Conservation (phyloP, 176 grass and related monocot species). For the Bothriochloa decipiens region DNA sequence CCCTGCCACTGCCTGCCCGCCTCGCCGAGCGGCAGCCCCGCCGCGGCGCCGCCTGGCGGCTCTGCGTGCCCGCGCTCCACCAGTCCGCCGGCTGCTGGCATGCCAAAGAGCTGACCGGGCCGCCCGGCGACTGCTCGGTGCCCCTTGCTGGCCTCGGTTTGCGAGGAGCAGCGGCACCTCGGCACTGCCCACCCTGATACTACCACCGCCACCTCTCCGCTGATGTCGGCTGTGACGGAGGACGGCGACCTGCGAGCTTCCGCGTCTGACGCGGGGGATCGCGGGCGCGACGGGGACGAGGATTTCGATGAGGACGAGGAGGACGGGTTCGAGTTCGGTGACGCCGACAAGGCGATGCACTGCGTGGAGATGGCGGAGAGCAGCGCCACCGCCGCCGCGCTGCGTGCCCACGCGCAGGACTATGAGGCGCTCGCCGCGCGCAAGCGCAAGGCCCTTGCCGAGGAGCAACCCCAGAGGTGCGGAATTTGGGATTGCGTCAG, state of each 20-base stretch:
- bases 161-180: background rate
- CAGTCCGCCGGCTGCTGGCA: too few species aligned
- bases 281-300: background rate
- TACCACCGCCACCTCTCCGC: background rate
- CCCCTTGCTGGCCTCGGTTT: too few species aligned
- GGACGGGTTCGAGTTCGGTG: slow-evolving; percentile 47
- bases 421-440: slow-evolving; percentile 62
- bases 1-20: too few species aligned
- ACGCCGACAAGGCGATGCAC: slow-evolving; percentile 47
- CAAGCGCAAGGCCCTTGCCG: slow-evolving; percentile 71
- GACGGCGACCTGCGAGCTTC: background rate
- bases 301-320: slow-evolving; percentile 34
- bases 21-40: too few species aligned
- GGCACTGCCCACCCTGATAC: background rate
- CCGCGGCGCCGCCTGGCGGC: too few species aligned
- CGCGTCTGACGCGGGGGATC: background rate
- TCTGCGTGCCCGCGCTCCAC: too few species aligned
- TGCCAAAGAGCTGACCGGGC: too few species aligned
- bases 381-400: background rate
- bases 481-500: too few species aligned
- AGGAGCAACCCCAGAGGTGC: slow-evolving; percentile 52
- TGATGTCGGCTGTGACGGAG: background rate
- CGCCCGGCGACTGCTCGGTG: too few species aligned
- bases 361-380: slow-evolving; percentile 47
- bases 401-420: slow-evolving; percentile 37